phyloP scores from a whole-genome alignment of 2,329 filamentous ascomycete genomes.

The Curvularia spicifera region DNA sequence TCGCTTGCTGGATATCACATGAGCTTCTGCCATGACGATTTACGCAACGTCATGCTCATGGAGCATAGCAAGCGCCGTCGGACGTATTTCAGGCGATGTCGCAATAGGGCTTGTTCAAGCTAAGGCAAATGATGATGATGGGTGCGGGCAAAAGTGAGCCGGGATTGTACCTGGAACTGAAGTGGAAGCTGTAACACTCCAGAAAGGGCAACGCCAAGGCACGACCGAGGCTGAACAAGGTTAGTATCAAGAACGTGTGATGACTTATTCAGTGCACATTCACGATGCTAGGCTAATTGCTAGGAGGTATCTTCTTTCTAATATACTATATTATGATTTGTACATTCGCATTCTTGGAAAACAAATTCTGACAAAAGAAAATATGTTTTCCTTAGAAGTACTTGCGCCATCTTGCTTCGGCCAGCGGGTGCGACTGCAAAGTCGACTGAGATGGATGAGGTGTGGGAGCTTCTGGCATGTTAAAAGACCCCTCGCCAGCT shows the following conservation, averaged over 20 bases:
- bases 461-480: neutral
- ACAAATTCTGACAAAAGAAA: neutral
- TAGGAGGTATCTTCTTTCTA: neutral
- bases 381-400: conserved; percentile 17
- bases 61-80: neutral
- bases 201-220: neutral
- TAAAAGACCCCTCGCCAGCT: neutral
- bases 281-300: neutral
- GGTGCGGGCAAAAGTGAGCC: neutral
- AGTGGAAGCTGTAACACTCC: neutral
- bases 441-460: neutral
- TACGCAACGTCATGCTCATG: neutral
- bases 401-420: conserved; percentile 22
- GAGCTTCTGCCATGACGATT: conserved; percentile 25
- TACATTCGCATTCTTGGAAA: neutral
- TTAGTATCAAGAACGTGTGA: neutral
- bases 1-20: conserved; percentile 25
- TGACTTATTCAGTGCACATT: neutral
- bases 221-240: neutral
- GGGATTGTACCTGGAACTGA: neutral
- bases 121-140: neutral
- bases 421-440: neutral
- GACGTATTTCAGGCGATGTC: neutral
- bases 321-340: neutral
- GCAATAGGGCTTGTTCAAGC: neutral